Conservation (phyloP, 352 stramenopile species). For the Globisporangium middletonii region DNA sequence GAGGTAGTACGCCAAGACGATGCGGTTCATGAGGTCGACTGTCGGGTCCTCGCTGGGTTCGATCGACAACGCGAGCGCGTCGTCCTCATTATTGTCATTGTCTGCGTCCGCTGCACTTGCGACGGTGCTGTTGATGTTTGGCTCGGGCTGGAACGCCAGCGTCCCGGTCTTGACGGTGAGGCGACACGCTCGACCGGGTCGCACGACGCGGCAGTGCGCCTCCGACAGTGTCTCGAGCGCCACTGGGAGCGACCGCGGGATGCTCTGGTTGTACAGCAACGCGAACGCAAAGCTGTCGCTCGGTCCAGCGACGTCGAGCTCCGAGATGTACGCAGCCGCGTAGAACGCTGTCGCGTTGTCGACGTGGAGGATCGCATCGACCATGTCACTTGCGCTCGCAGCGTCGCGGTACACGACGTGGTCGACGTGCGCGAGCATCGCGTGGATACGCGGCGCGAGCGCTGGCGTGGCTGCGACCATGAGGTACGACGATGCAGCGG, state of each 20-base stretch:
- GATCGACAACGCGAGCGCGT: not conserved
- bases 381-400: constrained; percentile 19
- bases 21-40: constrained; percentile 56
- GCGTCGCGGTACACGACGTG: constrained; percentile 17
- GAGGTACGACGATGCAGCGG: constrained; percentile 33
- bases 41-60: not conserved
- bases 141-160: constrained; percentile 19
- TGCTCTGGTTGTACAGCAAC: constrained; percentile 65
- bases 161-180: constrained; percentile 46
- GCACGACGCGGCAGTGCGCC: constrained; percentile 37
- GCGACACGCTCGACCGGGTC: constrained; percentile 18
- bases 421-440: constrained; percentile 27
- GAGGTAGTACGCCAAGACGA: constrained; percentile 88
- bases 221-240: constrained; percentile 51
- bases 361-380: constrained; percentile 30
- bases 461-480: constrained; percentile 25
- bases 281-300: constrained; percentile 28
- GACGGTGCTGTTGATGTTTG: not conserved
- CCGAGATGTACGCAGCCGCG: constrained; percentile 43
- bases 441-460: constrained; percentile 17
- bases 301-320: constrained; percentile 6
- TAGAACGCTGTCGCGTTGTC: constrained; percentile 45
- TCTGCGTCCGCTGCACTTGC: not conserved
- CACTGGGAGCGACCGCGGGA: constrained; percentile 53
- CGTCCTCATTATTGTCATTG: not conserved